phyloP scores from a whole-genome alignment of 345 rosid species.

The Jatropha curcas region DNA sequence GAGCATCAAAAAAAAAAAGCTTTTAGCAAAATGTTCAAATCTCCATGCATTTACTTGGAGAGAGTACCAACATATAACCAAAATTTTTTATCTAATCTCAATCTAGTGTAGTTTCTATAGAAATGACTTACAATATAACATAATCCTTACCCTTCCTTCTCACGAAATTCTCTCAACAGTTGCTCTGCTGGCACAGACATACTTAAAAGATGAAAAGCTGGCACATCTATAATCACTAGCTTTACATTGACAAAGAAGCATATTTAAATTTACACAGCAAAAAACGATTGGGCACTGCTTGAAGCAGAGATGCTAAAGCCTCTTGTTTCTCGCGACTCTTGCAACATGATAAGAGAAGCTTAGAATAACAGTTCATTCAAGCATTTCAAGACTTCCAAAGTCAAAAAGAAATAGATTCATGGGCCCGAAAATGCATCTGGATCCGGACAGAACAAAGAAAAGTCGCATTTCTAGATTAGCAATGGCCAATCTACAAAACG shows the following conservation, averaged over 20 bases:
- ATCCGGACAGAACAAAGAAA: slow-evolving; percentile 77
- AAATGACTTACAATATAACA: background rate
- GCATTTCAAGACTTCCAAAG: background rate
- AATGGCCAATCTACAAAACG: slow-evolving; percentile 83
- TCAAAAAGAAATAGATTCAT: slow-evolving; percentile 74
- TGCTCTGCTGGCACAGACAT: background rate
- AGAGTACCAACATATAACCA: too few species aligned
- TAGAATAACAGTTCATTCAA: background rate
- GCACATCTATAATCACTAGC: slow-evolving; percentile 29
- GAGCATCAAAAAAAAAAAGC: too few species aligned
- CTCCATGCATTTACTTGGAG: too few species aligned
- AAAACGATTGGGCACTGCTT: background rate
- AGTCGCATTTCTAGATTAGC: slow-evolving; percentile 91
- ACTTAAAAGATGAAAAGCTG: slow-evolving; percentile 19
- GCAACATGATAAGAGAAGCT: background rate
- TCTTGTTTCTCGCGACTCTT: background rate
- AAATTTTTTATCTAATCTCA: slow-evolving; percentile 1
- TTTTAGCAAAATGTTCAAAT: too few species aligned
- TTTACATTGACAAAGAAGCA: slow-evolving; percentile 28
- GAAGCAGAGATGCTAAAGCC: background rate
- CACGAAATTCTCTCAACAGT: background rate
- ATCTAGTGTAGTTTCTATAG: background rate
- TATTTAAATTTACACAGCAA: slow-evolving; percentile 25
- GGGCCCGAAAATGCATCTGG: slow-evolving; percentile 93
- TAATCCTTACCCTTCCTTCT: background rate